These are phyloP conservation scores for Exutisphaerella laricina DNA, from an alignment of 2,329 filamentous ascomycete genomes.

Conservation along the genomic window DNA sequence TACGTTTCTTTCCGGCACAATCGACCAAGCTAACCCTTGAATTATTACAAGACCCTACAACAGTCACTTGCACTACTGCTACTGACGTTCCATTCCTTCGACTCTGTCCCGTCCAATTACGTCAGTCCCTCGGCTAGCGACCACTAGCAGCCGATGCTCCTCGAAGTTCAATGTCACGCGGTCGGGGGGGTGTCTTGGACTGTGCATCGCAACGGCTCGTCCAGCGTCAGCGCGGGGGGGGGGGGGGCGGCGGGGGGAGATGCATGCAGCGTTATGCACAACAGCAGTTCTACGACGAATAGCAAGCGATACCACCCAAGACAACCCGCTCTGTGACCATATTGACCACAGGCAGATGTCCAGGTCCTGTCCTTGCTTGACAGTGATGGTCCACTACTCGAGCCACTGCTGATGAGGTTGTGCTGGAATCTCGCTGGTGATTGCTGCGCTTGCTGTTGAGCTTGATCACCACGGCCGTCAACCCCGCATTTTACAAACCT, in stretches of 20 bases:
- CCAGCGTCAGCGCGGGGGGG: too few relatives aligned
- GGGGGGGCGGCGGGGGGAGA: too few relatives aligned
- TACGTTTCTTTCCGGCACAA: too few relatives aligned
- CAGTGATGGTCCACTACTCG: not conserved
- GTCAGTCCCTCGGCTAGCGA: constrained; percentile 15
- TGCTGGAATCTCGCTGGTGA: not conserved
- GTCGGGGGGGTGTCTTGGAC: constrained; percentile 9
- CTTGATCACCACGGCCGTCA: not conserved
- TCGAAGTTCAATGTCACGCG: constrained; percentile 14
- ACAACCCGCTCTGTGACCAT: not conserved
- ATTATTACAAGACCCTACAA: too few relatives aligned
- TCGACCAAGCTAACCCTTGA: too few relatives aligned
- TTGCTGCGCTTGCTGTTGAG: constrained; percentile 1
- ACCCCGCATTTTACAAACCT: constrained; percentile 11
- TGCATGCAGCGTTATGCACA: too few relatives aligned
- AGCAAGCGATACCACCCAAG: not conserved
- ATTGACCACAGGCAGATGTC: not conserved
- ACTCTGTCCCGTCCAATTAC: constrained; percentile 9
- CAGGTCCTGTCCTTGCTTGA: not conserved
- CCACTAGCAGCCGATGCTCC: constrained; percentile 6
- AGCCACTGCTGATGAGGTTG: not conserved
- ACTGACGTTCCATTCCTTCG: too few relatives aligned
- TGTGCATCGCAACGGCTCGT: constrained; percentile 9
- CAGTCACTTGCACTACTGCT: too few relatives aligned
- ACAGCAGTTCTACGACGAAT: not conserved